Conservation (phyloP, 257 asterid species). For the Primulina tabacum region DNA sequence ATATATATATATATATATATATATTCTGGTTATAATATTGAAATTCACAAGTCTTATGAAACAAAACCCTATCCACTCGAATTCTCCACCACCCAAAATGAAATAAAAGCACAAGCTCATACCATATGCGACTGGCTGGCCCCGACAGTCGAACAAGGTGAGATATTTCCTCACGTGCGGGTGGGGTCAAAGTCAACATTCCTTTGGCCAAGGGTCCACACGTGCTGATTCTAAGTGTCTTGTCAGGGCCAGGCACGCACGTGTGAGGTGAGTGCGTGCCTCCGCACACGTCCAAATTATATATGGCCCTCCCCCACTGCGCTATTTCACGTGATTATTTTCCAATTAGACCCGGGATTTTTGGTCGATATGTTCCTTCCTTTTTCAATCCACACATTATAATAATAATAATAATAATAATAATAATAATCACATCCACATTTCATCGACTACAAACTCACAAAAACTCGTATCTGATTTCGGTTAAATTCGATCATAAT, state of each 20-base stretch:
- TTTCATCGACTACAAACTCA: too few relatives aligned
- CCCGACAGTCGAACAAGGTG: conserved; percentile 23
- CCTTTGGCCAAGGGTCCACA: conserved; percentile 27
- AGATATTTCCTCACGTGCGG: conserved; percentile 29
- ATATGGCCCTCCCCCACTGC: conserved; percentile 21
- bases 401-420: too few relatives aligned
- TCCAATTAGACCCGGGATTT: conserved; percentile 25
- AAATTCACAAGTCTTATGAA: background rate
- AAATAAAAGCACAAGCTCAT: background rate
- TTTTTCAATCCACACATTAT: background rate
- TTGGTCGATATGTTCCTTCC: conserved; percentile 21
- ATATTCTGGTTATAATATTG: too few relatives aligned
- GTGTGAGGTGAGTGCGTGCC: conserved; percentile 25
- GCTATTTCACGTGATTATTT: conserved; percentile 29
- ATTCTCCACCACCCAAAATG: background rate
- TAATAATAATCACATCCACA: too few relatives aligned
- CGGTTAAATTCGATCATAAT: too few relatives aligned
- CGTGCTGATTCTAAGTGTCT: conserved; percentile 31
- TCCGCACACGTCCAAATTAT: conserved; percentile 21
- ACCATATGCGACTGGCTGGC: too few relatives aligned
- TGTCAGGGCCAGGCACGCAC: conserved; percentile 29
- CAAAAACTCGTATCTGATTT: too few relatives aligned
- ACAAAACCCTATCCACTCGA: background rate
- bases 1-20: too few relatives aligned
- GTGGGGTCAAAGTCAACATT: conserved; percentile 30